phyloP scores from a whole-genome alignment of 164 flowering plant genomes.

The Paratinospora sagittata region DNA sequence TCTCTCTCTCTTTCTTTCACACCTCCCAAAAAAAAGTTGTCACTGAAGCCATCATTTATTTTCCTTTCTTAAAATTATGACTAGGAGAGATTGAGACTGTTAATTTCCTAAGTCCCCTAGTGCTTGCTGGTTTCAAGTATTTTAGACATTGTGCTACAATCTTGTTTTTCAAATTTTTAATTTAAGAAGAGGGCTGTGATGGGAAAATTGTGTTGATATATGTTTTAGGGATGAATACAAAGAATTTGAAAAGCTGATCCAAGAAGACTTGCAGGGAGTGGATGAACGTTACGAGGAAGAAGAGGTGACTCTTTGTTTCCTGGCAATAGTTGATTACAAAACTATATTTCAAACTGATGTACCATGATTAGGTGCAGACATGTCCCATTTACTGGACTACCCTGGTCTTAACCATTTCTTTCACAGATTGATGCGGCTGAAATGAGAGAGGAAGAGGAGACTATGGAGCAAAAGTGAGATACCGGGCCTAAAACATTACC shows the following conservation, averaged over 20 bases:
- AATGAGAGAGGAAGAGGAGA: slow-evolving; percentile 66
- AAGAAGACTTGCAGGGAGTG: slow-evolving; percentile 77
- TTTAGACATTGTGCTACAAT: background rate
- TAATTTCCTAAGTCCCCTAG: too few species aligned
- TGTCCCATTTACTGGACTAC: slow-evolving; percentile 6
- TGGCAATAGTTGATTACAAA: background rate
- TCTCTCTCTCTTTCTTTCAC: too few species aligned
- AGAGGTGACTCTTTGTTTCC: slow-evolving; percentile 43
- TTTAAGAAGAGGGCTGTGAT: background rate
- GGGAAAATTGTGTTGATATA: slow-evolving; percentile 3
- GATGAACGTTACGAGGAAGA: slow-evolving; percentile 92
- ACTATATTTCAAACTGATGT: too few species aligned
- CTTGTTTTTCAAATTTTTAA: background rate
- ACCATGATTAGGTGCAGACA: background rate
- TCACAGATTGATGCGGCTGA: slow-evolving; percentile 90
- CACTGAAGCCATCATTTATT: too few species aligned
- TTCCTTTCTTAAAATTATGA: too few species aligned
- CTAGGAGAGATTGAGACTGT: too few species aligned
- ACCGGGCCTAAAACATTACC: background rate
- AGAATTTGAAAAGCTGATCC: slow-evolving; percentile 83
- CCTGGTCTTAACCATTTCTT: slow-evolving; percentile 5
- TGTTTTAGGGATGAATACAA: slow-evolving; percentile 82
- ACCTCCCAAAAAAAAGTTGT: too few species aligned
- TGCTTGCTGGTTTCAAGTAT: background rate
- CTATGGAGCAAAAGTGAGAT: slow-evolving; percentile 71